Evolutionary conservation across 2,329 filamentous ascomycete genomes (phyloP).

Genomic region (Pestalotiopsis sp.): DNA sequence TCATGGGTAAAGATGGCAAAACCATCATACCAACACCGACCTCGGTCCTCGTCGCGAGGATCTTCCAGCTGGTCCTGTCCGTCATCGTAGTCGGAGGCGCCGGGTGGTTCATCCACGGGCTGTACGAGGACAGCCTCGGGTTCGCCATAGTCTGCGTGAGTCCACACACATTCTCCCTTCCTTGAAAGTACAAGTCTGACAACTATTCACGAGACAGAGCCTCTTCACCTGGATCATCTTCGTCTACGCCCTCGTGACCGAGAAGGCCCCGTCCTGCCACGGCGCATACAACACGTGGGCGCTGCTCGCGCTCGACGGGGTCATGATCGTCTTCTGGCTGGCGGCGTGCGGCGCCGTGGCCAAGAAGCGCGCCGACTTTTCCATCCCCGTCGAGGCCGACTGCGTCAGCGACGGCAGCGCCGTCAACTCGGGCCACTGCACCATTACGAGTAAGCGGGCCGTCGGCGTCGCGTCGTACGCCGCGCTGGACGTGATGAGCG

Average conservation of each 20-base stretch:
- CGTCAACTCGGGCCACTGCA: conserved; percentile 41
- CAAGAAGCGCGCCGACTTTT: conserved; percentile 39
- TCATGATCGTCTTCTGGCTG: conserved; percentile 52
- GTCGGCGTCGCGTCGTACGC: conserved; percentile 36
- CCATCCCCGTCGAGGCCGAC: conserved; percentile 31
- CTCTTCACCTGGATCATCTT: conserved; percentile 49
- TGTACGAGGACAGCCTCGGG: conserved; percentile 42
- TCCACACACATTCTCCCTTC: neutral
- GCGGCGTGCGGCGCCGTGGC: conserved; percentile 43
- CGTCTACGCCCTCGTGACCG: conserved; percentile 43
- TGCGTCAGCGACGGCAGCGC: conserved; percentile 40
- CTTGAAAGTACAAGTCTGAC: neutral
- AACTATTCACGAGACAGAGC: conserved; percentile 29
- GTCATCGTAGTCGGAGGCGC: conserved; percentile 46
- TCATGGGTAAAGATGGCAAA: conserved; percentile 25
- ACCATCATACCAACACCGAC: conserved; percentile 42
- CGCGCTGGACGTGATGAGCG: conserved; percentile 39
- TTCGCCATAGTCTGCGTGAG: conserved; percentile 44
- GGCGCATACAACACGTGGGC: conserved; percentile 46
- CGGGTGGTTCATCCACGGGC: conserved; percentile 41
- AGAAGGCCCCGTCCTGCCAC: conserved; percentile 38
- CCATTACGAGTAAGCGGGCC: conserved; percentile 25
- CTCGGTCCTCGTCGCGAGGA: conserved; percentile 45
- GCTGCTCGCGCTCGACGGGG: conserved; percentile 43
- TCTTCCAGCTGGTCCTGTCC: conserved; percentile 43